Evolutionary conservation across 1,284 basidiomycete species (phyloP).

Genomic region (Tilletia setariae): DNA sequence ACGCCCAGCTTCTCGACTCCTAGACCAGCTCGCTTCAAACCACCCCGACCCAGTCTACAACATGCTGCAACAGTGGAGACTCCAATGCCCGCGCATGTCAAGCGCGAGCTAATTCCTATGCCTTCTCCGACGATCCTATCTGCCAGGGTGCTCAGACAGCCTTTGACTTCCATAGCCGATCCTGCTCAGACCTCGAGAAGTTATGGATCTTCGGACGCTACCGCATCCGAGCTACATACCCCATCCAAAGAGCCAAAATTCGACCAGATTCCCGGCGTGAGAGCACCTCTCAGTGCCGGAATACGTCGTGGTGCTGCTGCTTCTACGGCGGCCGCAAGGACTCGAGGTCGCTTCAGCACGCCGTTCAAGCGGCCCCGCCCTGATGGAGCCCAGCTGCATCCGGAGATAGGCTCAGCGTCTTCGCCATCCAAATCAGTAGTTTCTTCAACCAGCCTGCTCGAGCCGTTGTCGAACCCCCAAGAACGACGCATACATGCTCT

Average conservation of each 20-base stretch:
- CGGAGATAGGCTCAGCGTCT: too few relatives aligned
- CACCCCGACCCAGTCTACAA: background rate
- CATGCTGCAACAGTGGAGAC: background rate
- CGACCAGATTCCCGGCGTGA: background rate
- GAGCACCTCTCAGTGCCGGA: background rate
- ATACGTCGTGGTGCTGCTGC: background rate
- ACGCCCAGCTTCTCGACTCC: background rate
- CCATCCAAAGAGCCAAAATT: too few relatives aligned
- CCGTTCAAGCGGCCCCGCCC: conserved; percentile 3
- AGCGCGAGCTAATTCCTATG: too few relatives aligned
- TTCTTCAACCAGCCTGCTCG: background rate
- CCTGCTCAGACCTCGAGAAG: too few relatives aligned
- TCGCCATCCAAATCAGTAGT: background rate
- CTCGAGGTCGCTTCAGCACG: background rate
- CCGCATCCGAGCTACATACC: too few relatives aligned
- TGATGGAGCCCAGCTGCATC: background rate
- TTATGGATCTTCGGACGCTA: too few relatives aligned
- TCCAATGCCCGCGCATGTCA: background rate
- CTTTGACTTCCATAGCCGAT: background rate
- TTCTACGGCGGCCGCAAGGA: background rate
- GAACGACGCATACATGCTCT: too few relatives aligned
- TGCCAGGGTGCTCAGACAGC: background rate
- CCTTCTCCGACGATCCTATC: too few relatives aligned
- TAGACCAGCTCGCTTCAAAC: background rate
- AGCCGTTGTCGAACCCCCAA: background rate